Conservation (phyloP, 2,329 filamentous ascomycete genomes). For the Colletotrichum tropicicola region DNA sequence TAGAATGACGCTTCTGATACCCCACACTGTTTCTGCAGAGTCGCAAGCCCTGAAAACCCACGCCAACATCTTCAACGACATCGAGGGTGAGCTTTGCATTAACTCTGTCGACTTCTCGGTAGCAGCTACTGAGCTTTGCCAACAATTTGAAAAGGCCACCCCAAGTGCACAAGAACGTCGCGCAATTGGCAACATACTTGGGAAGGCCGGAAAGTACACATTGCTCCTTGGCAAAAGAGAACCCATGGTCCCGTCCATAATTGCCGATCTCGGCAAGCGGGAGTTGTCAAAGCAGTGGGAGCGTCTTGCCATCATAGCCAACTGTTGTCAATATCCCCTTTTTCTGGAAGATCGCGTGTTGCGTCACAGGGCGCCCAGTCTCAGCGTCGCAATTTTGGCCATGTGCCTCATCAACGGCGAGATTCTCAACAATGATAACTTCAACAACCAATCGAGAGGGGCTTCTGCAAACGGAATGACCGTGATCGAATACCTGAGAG, state of each 20-base stretch:
- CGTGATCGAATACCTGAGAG: too few species aligned
- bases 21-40: constrained; percentile 33
- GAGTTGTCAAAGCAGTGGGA: constrained; percentile 36
- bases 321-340: constrained; percentile 44
- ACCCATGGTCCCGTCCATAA: constrained; percentile 37
- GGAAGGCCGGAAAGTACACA: constrained; percentile 38
- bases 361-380: too few species aligned
- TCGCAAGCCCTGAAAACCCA: constrained; percentile 31
- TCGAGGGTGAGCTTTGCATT: constrained; percentile 38
- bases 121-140: constrained; percentile 36
- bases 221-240: constrained; percentile 32
- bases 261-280: constrained; percentile 36
- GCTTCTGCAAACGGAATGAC: too few species aligned
- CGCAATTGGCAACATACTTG: constrained; percentile 32
- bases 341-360: too few species aligned
- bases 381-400: too few species aligned
- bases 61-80: constrained; percentile 21
- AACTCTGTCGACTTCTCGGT: constrained; percentile 33
- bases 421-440: too few species aligned
- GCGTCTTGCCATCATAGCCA: constrained; percentile 40
- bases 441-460: too few species aligned
- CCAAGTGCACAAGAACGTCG: constrained; percentile 7
- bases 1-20: constrained; percentile 39
- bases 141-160: constrained; percentile 3
- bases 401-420: too few species aligned